Base-by-base conservation (phyloP, 148 eudicot species). In the Rhododendron ferrugineum region DNA sequence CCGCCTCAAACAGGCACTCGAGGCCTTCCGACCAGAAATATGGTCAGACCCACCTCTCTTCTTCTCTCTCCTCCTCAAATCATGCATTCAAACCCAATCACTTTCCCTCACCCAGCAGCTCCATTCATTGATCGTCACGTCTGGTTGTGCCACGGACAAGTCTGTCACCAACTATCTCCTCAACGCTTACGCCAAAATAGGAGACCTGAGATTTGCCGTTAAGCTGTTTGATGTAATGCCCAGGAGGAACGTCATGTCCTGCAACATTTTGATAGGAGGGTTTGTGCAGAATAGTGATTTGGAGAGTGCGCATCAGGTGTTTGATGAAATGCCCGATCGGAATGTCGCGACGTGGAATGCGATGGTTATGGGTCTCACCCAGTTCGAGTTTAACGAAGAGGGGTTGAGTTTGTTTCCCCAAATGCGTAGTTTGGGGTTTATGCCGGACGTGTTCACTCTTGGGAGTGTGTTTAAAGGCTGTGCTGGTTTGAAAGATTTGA, bases 291-390 rank as follows among this genome's bases (percentile, higher is more conserved):
- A 86, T 62, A 95, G 92, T 0, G 93, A 93, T 66, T 85, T 94
- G 85, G 92, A 36, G 83, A 34, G 88, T 77, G 98, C 96, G 0
- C 84, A 81, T 14, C 88, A 88, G 88, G 81, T 93, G 85, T 96
- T 96, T 52, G 88, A 94, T 36, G 90, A 88, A 91, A 96, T 96
- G 98, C 88, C 91, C 40, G 89, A 88, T 79, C 85, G 93, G 83
- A 94, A 94, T 89, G 82, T 95, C 1, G 98, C 94, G 14, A 89
- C 94, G 26, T 96, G 98, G 98, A 96, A 94, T 85, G 98, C 94
- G 0, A 92, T 96, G 90, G 92, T 94, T 15, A 85, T 91, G 72
- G 98, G 96, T 62, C 74, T 92, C 91, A 90, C 89, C 47, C 91
- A 92, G 34, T 91, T 88, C 54, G 94, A 90, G 86, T 68, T 78